phyloP scores from a whole-genome alignment of 2,329 filamentous ascomycete genomes.

The Xylariaceae sp. region DNA sequence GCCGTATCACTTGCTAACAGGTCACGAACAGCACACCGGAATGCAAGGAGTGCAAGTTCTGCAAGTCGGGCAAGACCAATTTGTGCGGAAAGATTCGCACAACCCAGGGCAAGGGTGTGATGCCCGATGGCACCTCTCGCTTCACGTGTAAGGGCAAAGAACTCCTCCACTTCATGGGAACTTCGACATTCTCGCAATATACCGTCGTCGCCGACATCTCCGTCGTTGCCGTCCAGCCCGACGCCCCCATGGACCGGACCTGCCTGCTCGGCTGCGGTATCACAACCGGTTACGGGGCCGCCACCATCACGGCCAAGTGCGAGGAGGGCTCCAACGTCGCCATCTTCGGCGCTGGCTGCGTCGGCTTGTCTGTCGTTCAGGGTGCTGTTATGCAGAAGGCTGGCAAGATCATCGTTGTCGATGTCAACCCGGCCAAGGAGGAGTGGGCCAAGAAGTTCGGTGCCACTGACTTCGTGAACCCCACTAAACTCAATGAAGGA shows the following conservation, averaged over 20 bases:
- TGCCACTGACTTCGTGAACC: conserved; percentile 95
- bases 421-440: conserved; percentile 85
- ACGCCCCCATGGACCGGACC: conserved; percentile 92
- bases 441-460: conserved; percentile 92
- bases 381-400: conserved; percentile 84
- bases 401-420: conserved; percentile 67
- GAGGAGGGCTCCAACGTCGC: conserved; percentile 88
- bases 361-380: conserved; percentile 92
- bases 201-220: conserved; percentile 98
- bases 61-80: conserved; percentile 98
- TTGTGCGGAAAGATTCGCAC: conserved; percentile 98
- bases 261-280: conserved; percentile 97
- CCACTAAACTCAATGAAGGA: conserved; percentile 63
- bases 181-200: conserved; percentile 97
- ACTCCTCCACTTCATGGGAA: conserved; percentile 98
- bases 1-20: conserved; percentile 14
- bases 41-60: conserved; percentile 98
- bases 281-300: conserved; percentile 96
- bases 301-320: conserved; percentile 86
- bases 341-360: conserved; percentile 92
- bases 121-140: conserved; percentile 94
- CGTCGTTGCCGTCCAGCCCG: conserved; percentile 84
- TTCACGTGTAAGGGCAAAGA: conserved; percentile 95
- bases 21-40: conserved; percentile 71
- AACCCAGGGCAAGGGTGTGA: conserved; percentile 91